A percentile compares a stretch with the other conserved stretches of the same genome.
phyloP scores from a whole-genome alignment of 257 asterid genomes.

The Linderniella brevidens region DNA sequence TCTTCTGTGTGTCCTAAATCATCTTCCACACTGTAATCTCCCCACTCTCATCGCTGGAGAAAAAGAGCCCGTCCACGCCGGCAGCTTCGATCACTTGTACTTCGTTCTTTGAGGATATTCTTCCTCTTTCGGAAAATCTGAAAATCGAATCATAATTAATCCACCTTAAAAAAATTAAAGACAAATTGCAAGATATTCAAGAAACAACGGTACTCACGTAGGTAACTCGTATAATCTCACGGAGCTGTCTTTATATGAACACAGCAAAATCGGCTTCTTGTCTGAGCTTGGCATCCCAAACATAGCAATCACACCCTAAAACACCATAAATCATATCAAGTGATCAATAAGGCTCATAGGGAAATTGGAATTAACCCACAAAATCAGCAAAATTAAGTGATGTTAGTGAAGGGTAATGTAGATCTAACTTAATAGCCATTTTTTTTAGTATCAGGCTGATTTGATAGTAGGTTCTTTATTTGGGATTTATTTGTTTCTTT shows the following conservation, averaged over 20 bases:
- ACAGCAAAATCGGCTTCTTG: constrained; percentile 25
- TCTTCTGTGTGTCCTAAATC: too few relatives aligned
- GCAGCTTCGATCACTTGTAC: constrained; percentile 18
- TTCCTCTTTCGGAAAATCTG: constrained; percentile 45
- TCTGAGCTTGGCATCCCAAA: constrained; percentile 25
- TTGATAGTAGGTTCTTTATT: too few relatives aligned
- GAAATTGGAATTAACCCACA: too few relatives aligned
- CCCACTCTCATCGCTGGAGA: constrained; percentile 40
- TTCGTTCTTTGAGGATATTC: constrained; percentile 20
- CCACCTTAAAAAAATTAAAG: neutral
- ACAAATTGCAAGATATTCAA: neutral
- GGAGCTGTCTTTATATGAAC: constrained; percentile 23
- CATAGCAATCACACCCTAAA: constrained; percentile 26
- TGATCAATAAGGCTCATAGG: too few relatives aligned
- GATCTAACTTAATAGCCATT: too few relatives aligned
- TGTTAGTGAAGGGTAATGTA: too few relatives aligned
- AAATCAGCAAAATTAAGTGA: too few relatives aligned
- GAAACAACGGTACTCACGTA: constrained; percentile 16
- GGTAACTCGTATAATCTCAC: constrained; percentile 37
- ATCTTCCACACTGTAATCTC: constrained; percentile 30
- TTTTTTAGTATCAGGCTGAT: too few relatives aligned
- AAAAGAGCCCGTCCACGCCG: constrained; percentile 25
- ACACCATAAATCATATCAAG: too few relatives aligned
- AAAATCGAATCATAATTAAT: neutral
- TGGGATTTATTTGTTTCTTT: too few relatives aligned